Conservation (phyloP, 371 early-diverging fungal genomes). For the Apophysomyces variabilis region DNA sequence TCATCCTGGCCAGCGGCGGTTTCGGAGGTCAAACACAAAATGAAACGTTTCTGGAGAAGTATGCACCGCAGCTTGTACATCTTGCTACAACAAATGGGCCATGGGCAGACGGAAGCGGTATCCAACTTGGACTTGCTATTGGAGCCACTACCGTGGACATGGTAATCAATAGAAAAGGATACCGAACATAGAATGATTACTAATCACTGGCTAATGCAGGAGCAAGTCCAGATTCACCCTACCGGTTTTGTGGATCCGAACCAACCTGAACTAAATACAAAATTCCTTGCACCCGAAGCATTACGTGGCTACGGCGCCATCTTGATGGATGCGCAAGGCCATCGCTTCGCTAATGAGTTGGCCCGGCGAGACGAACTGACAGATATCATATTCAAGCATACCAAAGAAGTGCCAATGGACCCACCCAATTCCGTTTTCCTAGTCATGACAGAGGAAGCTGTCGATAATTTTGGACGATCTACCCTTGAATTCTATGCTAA, state of each 20-base stretch:
- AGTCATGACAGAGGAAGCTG: conserved; percentile 59
- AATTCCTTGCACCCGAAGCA: conserved; percentile 83
- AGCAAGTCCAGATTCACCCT: conserved; percentile 81
- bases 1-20: conserved; percentile 43
- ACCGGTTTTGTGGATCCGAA: conserved; percentile 82
- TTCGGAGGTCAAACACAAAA: conserved; percentile 36
- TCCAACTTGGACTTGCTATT: conserved; percentile 63
- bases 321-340: conserved; percentile 66
- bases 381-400: conserved; percentile 44
- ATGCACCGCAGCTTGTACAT: conserved; percentile 66
- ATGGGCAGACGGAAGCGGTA: conserved; percentile 85
- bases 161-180: conserved; percentile 45
- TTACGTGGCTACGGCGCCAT: conserved; percentile 83
- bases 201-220: conserved; percentile 21
- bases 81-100: conserved; percentile 86
- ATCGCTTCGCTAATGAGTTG: conserved; percentile 80
- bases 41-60: conserved; percentile 40
- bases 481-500: conserved; percentile 66
- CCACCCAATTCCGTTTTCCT: conserved; percentile 44
- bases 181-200: not conserved
- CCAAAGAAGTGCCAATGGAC: conserved; percentile 16
- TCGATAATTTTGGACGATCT: conserved; percentile 55
- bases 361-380: conserved; percentile 65
- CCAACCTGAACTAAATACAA: conserved; percentile 63
- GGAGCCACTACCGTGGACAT: conserved; percentile 78